Conservation (phyloP, 805 yeast species). For the Pichia deserticola region DNA sequence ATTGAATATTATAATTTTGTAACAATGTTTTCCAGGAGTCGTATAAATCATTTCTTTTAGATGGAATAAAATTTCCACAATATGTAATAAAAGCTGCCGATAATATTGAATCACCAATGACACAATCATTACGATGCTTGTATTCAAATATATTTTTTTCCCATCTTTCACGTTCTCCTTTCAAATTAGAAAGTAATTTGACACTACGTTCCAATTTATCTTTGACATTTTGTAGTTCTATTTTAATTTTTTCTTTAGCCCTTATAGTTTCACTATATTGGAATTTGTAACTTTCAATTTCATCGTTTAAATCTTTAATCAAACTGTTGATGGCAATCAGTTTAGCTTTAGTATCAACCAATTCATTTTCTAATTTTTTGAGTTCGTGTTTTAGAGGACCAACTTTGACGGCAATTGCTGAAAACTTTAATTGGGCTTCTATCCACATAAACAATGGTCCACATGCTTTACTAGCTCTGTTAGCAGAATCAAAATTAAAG, state of each 20-base stretch:
- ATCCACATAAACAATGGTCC: conserved; percentile 91
- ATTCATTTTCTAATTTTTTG: conserved; percentile 45
- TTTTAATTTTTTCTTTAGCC: conserved; percentile 67
- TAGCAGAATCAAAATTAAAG: conserved; percentile 64
- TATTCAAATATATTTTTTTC: conserved; percentile 46
- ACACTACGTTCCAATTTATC: conserved; percentile 55
- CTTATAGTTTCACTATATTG: conserved; percentile 69
- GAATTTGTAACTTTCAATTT: conserved; percentile 60
- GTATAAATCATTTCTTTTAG: conserved; percentile 27
- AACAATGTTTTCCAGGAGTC: conserved; percentile 27
- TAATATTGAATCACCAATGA: conserved; percentile 62
- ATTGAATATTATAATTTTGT: conserved; percentile 29
- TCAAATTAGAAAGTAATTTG: conserved; percentile 52
- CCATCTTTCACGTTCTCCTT: conserved; percentile 73
- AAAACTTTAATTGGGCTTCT: conserved; percentile 75
- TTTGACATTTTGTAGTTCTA: conserved; percentile 59
- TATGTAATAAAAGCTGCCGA: conserved; percentile 56
- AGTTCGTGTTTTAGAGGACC: conserved; percentile 73
- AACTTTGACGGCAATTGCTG: conserved; percentile 59
- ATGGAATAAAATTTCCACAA: conserved; percentile 40
- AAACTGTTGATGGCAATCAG: conserved; percentile 71
- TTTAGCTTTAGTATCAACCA: conserved; percentile 58
- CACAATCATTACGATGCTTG: conserved; percentile 32
- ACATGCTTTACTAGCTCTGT: conserved; percentile 90
- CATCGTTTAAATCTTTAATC: conserved; percentile 64